phyloP scores from a whole-genome alignment of 139 green algal genomes.

The Monoraphidium neglectum region DNA sequence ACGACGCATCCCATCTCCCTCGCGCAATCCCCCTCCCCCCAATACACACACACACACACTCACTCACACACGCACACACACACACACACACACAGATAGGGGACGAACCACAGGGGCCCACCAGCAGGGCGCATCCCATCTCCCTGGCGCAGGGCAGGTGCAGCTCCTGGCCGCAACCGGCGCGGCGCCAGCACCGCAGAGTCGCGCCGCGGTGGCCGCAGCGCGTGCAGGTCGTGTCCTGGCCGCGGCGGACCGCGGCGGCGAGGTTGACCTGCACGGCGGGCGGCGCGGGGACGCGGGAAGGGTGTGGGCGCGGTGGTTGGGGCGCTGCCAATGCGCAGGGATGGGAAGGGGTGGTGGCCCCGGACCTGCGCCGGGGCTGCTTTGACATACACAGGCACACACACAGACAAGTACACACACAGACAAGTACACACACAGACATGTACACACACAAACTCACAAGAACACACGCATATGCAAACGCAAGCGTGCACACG shows the following conservation, averaged over 20 bases:
- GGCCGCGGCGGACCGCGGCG: conserved; percentile 14
- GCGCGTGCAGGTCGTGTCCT: conserved; percentile 21
- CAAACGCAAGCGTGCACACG: too few relatives aligned
- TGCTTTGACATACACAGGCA: too few relatives aligned
- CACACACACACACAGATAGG: neutral
- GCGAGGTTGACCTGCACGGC: neutral
- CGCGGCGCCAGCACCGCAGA: conserved; percentile 26
- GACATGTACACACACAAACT: too few relatives aligned
- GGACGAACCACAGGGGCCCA: conserved; percentile 5
- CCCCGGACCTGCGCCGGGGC: too few relatives aligned
- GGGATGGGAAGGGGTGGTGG: too few relatives aligned
- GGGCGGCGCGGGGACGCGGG: too few relatives aligned
- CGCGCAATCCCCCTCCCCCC: neutral
- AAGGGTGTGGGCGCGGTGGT: too few relatives aligned
- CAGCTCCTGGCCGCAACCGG: conserved; percentile 29
- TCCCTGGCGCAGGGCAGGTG: conserved; percentile 39
- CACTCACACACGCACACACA: neutral
- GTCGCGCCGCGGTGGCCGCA: conserved; percentile 37
- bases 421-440: too few relatives aligned
- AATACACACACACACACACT: neutral
- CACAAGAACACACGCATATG: too few relatives aligned
- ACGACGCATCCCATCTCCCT: too few relatives aligned
- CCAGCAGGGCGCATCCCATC: conserved; percentile 28
- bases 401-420: too few relatives aligned
- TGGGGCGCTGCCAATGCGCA: too few relatives aligned